Conservation (phyloP, 78 protist genomes). For the Creolimax fragrantissima region DNA sequence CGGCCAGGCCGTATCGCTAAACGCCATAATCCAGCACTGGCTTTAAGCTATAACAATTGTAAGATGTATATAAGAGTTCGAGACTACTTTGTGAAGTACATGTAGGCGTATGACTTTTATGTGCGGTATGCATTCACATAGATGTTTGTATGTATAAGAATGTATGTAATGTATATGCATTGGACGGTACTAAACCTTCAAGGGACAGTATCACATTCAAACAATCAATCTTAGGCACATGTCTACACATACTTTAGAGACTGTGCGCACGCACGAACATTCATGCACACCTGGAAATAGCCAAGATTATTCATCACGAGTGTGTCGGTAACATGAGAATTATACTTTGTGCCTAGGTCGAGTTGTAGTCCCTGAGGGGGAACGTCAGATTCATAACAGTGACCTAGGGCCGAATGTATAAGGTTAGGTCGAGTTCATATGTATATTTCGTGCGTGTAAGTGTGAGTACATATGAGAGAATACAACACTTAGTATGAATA, state of each 20-base stretch:
- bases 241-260: too few species aligned
- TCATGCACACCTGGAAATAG: neutral
- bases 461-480: neutral
- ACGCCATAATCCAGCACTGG: neutral
- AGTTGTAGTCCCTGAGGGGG: conserved; percentile 18
- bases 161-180: too few species aligned
- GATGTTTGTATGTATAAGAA: too few species aligned
- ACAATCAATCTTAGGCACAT: too few species aligned
- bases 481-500: neutral
- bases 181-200: too few species aligned
- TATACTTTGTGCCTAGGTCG: neutral
- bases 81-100: too few species aligned
- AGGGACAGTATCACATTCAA: too few species aligned
- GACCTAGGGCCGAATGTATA: neutral
- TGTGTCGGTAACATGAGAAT: neutral
- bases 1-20: neutral
- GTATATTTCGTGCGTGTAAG: neutral
- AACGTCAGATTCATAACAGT: neutral
- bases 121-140: too few species aligned
- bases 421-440: too few species aligned
- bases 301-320: neutral
- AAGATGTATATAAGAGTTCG: too few species aligned
- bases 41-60: neutral
- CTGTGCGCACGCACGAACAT: too few species aligned
- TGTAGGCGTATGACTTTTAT: too few species aligned